Conservation (phyloP, 108 stramenopile species). For the Nannochloropsis oceanica region DNA sequence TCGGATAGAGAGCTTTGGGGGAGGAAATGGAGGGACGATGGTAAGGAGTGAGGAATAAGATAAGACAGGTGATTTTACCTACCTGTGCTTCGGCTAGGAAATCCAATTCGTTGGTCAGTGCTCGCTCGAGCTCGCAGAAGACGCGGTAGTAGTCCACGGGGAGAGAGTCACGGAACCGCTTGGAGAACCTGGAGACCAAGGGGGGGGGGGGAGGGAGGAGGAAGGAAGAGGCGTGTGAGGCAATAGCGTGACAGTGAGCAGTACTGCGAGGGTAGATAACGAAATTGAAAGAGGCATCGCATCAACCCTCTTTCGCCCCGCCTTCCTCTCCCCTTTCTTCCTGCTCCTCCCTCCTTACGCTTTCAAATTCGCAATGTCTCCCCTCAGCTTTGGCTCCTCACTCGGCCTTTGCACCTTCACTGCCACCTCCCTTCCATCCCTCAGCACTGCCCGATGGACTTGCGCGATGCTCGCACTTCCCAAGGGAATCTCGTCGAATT, state of each 20-base stretch:
- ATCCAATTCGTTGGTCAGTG: conserved; percentile 71
- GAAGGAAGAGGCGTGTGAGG: neutral
- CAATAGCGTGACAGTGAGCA: neutral
- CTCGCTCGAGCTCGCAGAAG: conserved; percentile 64
- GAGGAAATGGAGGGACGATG: too few relatives aligned
- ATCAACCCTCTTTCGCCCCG: too few relatives aligned
- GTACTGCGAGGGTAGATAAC: too few relatives aligned
- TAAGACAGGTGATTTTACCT: too few relatives aligned
- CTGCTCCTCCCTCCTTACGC: neutral
- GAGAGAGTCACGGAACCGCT: conserved; percentile 53
- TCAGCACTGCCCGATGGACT: conserved; percentile 58
- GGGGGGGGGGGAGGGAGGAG: neutral
- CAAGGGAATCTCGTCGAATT: conserved; percentile 73
- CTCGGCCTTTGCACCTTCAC: conserved; percentile 85
- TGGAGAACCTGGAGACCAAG: conserved; percentile 35
- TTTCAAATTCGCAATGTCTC: conserved; percentile 77
- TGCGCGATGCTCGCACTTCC: conserved; percentile 77
- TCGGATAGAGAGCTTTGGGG: too few relatives aligned
- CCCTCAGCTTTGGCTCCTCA: conserved; percentile 73
- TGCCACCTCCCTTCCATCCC: conserved; percentile 66
- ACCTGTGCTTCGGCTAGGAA: conserved; percentile 84
- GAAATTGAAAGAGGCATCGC: too few relatives aligned
- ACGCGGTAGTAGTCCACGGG: conserved; percentile 89
- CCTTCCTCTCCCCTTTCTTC: neutral
- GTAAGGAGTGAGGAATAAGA: too few relatives aligned